Base-by-base conservation (phyloP, 2,329 filamentous ascomycete species). In the Xylariaceae sp. region DNA sequence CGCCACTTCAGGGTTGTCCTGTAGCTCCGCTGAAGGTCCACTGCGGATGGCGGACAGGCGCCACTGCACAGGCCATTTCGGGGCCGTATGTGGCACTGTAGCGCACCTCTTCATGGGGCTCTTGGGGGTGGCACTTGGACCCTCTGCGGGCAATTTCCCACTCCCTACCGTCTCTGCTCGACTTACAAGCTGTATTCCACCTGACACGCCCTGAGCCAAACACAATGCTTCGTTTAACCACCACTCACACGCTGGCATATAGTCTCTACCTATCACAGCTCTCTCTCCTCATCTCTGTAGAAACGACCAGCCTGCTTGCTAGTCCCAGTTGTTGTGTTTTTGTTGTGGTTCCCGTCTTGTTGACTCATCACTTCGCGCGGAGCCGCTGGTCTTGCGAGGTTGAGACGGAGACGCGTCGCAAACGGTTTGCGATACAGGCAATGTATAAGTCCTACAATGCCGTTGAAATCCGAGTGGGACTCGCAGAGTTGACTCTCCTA, bases 181-280 rank as follows among this genome's bases (percentile, higher is more conserved):
- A 40, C 40, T 34, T 46, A 42, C 47, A 54, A 45, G 42, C 45
- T 48, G 28, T 41, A 50, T 48, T 57, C 55, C 57, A 58, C 55
- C 55, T 56, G 52, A 60, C 53, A 58, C 54, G 28, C 18, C 51
- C 42, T 42, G 31, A 19, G 17, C 42, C 22, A 42, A 42, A 42
- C 40, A 14, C 47, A 40, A 40, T 48, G 48, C 55, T 47, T 61
- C 60, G 60, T 63, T 60, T 59, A 60, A 44, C 56, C 46, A 28
- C 54, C 60, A 58, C 56, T 58, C 44, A 60, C 54, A 56, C 55
- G 50, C 48, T 53, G 44, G 50, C 55, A 53, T 54, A 53, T 52
- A 45, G 49, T 16, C 10, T 46, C 52, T 53, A 53, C 49, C 48
- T 51, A 55, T 53, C 53, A 55, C 45, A 58, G 13, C 49, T 38